These are phyloP conservation scores for Thelonectria discophora DNA, from an alignment of 2,329 filamentous ascomycete species.

Conservation along the genomic window DNA sequence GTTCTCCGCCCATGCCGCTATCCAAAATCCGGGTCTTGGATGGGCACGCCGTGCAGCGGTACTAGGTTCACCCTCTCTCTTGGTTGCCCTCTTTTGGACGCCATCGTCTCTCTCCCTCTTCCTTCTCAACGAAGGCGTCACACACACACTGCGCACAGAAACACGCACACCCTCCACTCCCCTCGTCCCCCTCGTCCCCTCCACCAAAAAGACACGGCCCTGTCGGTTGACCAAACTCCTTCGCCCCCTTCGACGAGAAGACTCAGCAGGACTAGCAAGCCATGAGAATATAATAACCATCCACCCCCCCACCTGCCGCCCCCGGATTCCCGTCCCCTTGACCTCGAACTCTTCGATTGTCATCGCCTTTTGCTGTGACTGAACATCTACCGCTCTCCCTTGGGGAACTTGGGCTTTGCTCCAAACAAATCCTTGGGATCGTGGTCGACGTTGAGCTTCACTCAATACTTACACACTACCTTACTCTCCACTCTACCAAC, in stretches of 20 bases:
- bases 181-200: conserved; percentile 28
- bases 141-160: too few species aligned
- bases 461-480: conserved; percentile 13
- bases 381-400: conserved; percentile 24
- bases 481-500: conserved; percentile 29
- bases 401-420: conserved; percentile 33
- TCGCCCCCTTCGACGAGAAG: conserved; percentile 30
- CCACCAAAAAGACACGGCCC: conserved; percentile 30
- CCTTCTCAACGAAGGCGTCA: conserved; percentile 28
- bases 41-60: neutral
- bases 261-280: conserved; percentile 36
- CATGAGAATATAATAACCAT: conserved; percentile 45
- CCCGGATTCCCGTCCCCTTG: conserved; percentile 45
- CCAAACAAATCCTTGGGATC: conserved; percentile 32
- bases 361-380: conserved; percentile 27
- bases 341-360: conserved; percentile 38
- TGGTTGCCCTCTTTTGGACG: conserved; percentile 18
- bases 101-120: conserved; percentile 5
- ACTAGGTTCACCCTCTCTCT: conserved; percentile 36
- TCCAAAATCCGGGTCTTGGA: conserved; percentile 35
- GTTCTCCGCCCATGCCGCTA: conserved; percentile 27
- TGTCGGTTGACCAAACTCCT: conserved; percentile 36
- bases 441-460: conserved; percentile 37
- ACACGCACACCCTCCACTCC: too few species aligned
- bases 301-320: conserved; percentile 43